Conservation (phyloP, 2,329 filamentous ascomycete genomes). For the Claviceps fusiformis region DNA sequence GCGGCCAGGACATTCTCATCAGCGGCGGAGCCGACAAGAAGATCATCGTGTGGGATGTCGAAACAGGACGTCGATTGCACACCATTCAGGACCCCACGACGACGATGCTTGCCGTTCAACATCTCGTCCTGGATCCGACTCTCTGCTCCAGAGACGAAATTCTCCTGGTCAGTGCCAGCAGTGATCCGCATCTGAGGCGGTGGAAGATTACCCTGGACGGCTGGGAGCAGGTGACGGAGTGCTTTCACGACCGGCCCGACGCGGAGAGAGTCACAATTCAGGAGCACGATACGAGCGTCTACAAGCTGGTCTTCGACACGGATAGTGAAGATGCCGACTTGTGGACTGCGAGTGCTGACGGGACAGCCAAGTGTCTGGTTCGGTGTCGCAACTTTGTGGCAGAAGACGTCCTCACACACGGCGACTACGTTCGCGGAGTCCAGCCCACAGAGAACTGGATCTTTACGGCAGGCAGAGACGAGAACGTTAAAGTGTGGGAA, state of each 20-base stretch:
- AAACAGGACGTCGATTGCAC: conserved; percentile 54
- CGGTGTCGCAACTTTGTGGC: conserved; percentile 53
- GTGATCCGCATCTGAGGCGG: conserved; percentile 63
- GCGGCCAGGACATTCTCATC: conserved; percentile 50
- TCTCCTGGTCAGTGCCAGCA: conserved; percentile 65
- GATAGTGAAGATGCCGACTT: conserved; percentile 53
- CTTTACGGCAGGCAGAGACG: conserved; percentile 78
- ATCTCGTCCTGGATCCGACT: conserved; percentile 61
- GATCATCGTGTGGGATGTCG: conserved; percentile 71
- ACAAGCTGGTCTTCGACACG: conserved; percentile 60
- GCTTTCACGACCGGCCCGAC: conserved; percentile 25
- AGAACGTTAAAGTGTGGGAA: conserved; percentile 88
- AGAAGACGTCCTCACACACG: conserved; percentile 64
- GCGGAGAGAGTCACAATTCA: conserved; percentile 42
- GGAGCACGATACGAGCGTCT: conserved; percentile 84
- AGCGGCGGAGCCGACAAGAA: conserved; percentile 68
- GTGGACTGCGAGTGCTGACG: conserved; percentile 90
- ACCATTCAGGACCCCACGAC: conserved; percentile 61
- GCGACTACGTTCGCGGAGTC: conserved; percentile 80
- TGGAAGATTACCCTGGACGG: conserved; percentile 50
- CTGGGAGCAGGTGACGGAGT: conserved; percentile 40
- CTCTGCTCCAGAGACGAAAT: conserved; percentile 35
- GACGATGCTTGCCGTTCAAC: conserved; percentile 65
- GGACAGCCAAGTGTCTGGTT: conserved; percentile 67
- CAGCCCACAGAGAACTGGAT: conserved; percentile 64